Evolutionary conservation across 2,329 filamentous ascomycete species (phyloP).

Genomic region (Epichloe typhina): DNA sequence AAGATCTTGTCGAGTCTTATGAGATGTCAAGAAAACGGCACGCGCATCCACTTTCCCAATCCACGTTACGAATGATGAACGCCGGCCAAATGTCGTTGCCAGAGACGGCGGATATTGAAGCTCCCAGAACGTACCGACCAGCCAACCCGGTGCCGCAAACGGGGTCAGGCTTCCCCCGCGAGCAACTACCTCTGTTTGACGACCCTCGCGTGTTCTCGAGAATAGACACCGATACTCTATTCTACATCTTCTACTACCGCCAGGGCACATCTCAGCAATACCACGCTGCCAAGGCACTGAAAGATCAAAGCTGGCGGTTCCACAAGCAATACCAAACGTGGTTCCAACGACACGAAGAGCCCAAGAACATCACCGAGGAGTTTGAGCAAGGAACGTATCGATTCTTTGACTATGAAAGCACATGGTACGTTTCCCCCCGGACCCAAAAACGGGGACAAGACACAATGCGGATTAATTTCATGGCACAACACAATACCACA

Average conservation of each 20-base stretch:
- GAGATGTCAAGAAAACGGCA: constrained; percentile 67
- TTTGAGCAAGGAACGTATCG: constrained; percentile 98
- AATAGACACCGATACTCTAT: constrained; percentile 90
- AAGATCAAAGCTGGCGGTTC: constrained; percentile 97
- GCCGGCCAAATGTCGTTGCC: constrained; percentile 63
- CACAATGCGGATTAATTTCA: neutral
- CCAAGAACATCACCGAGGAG: constrained; percentile 96
- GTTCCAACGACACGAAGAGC: constrained; percentile 97
- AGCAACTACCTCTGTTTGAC: constrained; percentile 83
- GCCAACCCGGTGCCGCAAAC: constrained; percentile 64
- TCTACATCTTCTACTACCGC: constrained; percentile 98
- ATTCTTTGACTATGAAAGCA: constrained; percentile 99
- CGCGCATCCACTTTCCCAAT: constrained; percentile 45
- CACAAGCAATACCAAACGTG: constrained; percentile 99
- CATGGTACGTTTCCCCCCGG: constrained; percentile 55
- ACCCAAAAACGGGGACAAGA: neutral
- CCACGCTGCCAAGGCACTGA: constrained; percentile 88
- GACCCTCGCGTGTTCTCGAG: constrained; percentile 76
- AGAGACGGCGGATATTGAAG: constrained; percentile 65
- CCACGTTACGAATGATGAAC: constrained; percentile 61
- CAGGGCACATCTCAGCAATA: constrained; percentile 95
- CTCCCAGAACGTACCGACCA: constrained; percentile 72
- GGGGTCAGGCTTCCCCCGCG: constrained; percentile 77
- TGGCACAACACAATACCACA: neutral
- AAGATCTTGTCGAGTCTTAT: constrained; percentile 83